Base-by-base conservation (phyloP, 345 rosid genomes). In the Rhodamnia argentea region DNA sequence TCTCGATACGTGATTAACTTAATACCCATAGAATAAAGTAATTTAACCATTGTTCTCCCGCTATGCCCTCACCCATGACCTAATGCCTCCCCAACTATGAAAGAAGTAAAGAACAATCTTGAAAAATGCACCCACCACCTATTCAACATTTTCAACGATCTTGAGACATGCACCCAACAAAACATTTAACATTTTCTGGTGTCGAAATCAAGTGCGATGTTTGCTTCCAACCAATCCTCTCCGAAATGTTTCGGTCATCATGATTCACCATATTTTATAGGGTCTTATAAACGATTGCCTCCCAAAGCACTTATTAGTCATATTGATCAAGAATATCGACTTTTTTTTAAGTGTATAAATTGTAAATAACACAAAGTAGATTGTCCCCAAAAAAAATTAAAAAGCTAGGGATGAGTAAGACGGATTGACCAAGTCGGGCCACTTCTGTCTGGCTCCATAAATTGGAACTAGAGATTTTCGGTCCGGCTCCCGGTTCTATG, bases 121-220 rank as follows among this genome's bases (percentile, higher is more conserved):
- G 81, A 37, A 37, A 70, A 47, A 4, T 70, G 47, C 14, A 37
- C 47, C 44, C 81, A 50, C 52, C 47, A 0, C 81, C 20, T 70
- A 70, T 70, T 70, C 18, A 37, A 32, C 47, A 70, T 32, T 70
- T 9, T 32, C 47, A 9, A 37, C 4, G 13, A 9, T 70, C 78
- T 70, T 9, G 24, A 70, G 37, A 70, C 47, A 16, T 32, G 78
- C 24, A 32, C 22, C 0, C 6, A 0, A 20, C 47, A 18, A 70
- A 9, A 9, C 10, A 70, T 37, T 22, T 37, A 18, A 2, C 2
- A 2, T 37, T 70, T 37, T 4, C 26, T 20, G 0, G 1, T 0
- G 81, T 5, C 32, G 26, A 70, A 70, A 70, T 70, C 10, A 18
- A 37, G 47, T 18, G 37, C 0, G 24, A 5, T 2, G 24, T 4